phyloP scores from a whole-genome alignment of 352 stramenopile genomes.

The Halophytophthora batemanensis region DNA sequence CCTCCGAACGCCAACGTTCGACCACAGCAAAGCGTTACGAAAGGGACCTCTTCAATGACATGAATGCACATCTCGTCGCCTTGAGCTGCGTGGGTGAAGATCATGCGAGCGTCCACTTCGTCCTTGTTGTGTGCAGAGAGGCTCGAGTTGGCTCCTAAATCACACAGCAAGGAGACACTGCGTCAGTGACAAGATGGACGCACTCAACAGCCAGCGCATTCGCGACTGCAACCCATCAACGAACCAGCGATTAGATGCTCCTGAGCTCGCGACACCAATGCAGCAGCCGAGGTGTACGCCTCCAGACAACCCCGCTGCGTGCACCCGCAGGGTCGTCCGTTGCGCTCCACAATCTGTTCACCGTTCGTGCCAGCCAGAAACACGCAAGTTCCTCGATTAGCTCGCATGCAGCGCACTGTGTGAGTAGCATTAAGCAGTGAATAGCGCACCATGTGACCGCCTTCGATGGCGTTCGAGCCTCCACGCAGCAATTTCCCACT shows the following conservation, averaged over 20 bases:
- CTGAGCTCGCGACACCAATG: slow-evolving; percentile 60
- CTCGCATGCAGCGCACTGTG: too few relatives aligned
- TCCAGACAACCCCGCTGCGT: slow-evolving; percentile 75
- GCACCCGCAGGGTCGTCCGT: slow-evolving; percentile 70
- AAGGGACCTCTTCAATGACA: slow-evolving; percentile 61
- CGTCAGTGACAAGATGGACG: not conserved
- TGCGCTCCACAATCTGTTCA: slow-evolving; percentile 75
- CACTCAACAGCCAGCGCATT: not conserved
- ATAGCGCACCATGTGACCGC: slow-evolving; percentile 61
- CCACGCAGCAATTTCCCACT: slow-evolving; percentile 69
- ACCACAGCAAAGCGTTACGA: not conserved
- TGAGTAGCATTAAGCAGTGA: too few relatives aligned
- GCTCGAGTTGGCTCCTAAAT: slow-evolving; percentile 44
- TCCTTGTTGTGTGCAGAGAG: slow-evolving; percentile 36
- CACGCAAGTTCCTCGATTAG: slow-evolving; percentile 1
- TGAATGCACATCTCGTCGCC: slow-evolving; percentile 66
- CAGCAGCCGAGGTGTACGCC: slow-evolving; percentile 70
- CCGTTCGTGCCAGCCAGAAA: slow-evolving; percentile 1
- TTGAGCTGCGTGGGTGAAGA: slow-evolving; percentile 65
- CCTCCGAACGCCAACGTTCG: not conserved
- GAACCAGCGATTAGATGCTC: slow-evolving; percentile 58
- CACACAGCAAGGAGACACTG: not conserved
- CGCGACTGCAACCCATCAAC: not conserved
- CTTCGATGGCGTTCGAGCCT: slow-evolving; percentile 68
- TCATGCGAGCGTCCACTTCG: slow-evolving; percentile 67